Conservation (phyloP, 225 moss, liverwort and hornwort species). For the Polytrichum formosum region DNA sequence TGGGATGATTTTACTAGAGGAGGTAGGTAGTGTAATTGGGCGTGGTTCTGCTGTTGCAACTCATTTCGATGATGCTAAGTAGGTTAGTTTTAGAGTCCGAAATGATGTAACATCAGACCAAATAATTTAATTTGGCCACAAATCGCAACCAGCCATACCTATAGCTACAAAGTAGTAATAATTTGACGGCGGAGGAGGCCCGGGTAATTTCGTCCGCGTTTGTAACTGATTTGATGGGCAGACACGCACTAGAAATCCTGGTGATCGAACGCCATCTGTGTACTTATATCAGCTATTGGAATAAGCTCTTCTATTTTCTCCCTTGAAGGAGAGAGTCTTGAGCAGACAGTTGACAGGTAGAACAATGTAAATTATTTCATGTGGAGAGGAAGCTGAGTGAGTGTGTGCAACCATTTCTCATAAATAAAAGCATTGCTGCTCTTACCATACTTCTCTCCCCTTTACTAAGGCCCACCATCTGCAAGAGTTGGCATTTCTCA, state of each 20-base stretch:
- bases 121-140: constrained; percentile 16
- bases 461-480: too few species aligned
- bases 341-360: too few species aligned
- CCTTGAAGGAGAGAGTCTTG: background rate
- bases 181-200: background rate
- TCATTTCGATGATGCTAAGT: constrained; percentile 58
- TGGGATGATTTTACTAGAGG: constrained; percentile 10
- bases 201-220: background rate
- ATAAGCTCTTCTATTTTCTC: background rate
- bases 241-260: background rate
- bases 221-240: background rate
- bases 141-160: constrained; percentile 11
- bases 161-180: constrained; percentile 5
- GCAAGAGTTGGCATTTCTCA: too few species aligned
- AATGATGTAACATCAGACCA: constrained; percentile 73
- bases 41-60: constrained; percentile 57
- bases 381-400: background rate
- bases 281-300: constrained; percentile 1
- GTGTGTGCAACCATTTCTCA: constrained; percentile 4
- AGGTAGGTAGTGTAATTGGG: constrained; percentile 5
- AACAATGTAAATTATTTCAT: background rate
- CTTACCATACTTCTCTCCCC: background rate
- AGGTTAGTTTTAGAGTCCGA: constrained; percentile 46
- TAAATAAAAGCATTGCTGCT: constrained; percentile 1
- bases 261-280: background rate